Evolutionary conservation across 768 basidiomycete genomes (phyloP).

Genomic region (Termitomyces sp.): DNA sequence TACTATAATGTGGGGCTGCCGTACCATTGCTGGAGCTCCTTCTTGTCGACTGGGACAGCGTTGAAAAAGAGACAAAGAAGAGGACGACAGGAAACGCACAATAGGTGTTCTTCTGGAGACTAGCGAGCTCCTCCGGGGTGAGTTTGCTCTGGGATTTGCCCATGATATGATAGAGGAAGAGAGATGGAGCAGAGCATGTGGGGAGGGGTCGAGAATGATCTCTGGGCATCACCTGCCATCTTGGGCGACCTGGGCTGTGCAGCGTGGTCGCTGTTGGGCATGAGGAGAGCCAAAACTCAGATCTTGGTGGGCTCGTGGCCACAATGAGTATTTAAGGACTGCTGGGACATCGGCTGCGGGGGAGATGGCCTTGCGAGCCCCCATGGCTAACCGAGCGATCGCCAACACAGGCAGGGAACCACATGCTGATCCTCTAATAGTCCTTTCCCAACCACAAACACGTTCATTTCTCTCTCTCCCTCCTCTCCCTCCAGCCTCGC

Average conservation of each 20-base stretch:
- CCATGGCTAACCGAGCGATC: conserved; percentile 27
- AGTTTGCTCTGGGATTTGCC: conserved; percentile 98
- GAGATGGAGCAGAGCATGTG: conserved; percentile 1
- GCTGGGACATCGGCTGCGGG: neutral
- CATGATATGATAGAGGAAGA: conserved; percentile 52
- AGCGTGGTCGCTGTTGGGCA: conserved; percentile 22
- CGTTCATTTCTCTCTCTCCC: conserved; percentile 18
- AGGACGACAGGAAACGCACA: conserved; percentile 48
- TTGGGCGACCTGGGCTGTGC: conserved; percentile 19
- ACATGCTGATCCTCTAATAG: conserved; percentile 28
- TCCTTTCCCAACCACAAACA: conserved; percentile 25
- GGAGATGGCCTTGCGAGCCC: neutral
- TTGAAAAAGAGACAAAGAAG: conserved; percentile 11
- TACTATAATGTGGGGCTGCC: conserved; percentile 5
- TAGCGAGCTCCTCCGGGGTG: conserved; percentile 87
- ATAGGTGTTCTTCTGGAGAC: conserved; percentile 97
- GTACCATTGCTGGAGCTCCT: conserved; percentile 94
- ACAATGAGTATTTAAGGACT: conserved; percentile 17
- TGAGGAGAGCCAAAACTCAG: conserved; percentile 16
- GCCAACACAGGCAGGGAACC: conserved; percentile 28
- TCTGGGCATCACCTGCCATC: conserved; percentile 19
- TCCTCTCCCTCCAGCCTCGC: conserved; percentile 15
- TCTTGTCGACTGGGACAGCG: conserved; percentile 78
- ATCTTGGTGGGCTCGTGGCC: conserved; percentile 16
- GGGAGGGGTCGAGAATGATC: conserved; percentile 13